A percentile compares a stretch with the other conserved stretches of the same genome.
Conservation (phyloP, 2,329 filamentous ascomycete genomes). For the Fusarium sp. region DNA sequence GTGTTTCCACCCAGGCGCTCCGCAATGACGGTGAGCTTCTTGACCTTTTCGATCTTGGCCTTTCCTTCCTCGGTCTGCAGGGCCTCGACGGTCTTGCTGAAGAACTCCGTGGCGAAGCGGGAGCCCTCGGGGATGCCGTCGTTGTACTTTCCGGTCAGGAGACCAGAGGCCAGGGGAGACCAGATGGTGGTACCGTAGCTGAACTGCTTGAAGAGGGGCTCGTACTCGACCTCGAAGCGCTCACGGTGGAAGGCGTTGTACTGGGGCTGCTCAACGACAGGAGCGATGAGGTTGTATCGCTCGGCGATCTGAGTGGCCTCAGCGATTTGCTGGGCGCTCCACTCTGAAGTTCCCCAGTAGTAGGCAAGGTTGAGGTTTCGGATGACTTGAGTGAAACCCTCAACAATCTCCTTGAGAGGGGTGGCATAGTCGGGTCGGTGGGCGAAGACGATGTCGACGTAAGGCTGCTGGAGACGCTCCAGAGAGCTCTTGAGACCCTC, state of each 20-base stretch:
- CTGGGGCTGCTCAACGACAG: conserved; percentile 74
- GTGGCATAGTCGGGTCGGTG: conserved; percentile 43
- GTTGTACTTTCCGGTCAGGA: conserved; percentile 76
- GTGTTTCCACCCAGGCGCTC: conserved; percentile 42
- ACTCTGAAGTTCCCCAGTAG: conserved; percentile 71
- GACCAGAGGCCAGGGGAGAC: conserved; percentile 66
- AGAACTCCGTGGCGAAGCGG: conserved; percentile 58
- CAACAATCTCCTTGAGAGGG: conserved; percentile 44
- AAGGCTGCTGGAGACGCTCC: conserved; percentile 41
- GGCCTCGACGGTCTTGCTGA: conserved; percentile 21
- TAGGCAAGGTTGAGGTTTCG: conserved; percentile 45
- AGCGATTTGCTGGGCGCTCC: conserved; percentile 74
- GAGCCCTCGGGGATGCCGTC: conserved; percentile 66
- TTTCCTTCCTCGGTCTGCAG: conserved; percentile 33
- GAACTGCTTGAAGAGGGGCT: conserved; percentile 68
- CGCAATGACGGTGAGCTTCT: conserved; percentile 38
- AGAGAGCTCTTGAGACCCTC: conserved; percentile 55
- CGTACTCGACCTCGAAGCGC: conserved; percentile 73
- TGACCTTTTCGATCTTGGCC: conserved; percentile 45
- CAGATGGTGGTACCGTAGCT: conserved; percentile 72
- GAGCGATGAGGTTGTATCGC: conserved; percentile 70
- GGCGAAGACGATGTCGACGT: conserved; percentile 45
- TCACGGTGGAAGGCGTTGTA: conserved; percentile 73
- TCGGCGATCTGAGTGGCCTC: conserved; percentile 67
- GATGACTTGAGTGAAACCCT: conserved; percentile 44